phyloP scores from a whole-genome alignment of 768 basidiomycete species.

The Termitomyces sp. region DNA sequence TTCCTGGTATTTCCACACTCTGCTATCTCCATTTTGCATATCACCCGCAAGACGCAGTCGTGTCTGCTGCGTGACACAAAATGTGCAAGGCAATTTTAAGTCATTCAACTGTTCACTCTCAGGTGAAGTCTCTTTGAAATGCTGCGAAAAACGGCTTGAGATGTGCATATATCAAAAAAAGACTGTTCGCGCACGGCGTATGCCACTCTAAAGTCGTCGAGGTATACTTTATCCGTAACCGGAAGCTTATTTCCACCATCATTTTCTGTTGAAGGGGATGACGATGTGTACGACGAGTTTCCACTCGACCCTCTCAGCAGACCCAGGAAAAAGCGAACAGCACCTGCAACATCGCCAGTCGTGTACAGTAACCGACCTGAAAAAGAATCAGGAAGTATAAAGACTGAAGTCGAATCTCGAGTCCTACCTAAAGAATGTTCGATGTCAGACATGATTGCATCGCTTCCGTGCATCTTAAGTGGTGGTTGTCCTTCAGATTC shows the following conservation, averaged over 20 bases:
- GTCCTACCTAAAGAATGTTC: conserved; percentile 71
- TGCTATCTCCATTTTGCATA: conserved; percentile 32
- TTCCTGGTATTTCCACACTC: conserved; percentile 61
- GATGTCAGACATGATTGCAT: conserved; percentile 63
- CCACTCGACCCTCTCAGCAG: conserved; percentile 45
- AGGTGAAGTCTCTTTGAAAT: conserved; percentile 58
- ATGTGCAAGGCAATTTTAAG: conserved; percentile 57
- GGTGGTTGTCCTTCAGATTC: conserved; percentile 53
- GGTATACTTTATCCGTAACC: conserved; percentile 56
- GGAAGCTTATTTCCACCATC: conserved; percentile 20
- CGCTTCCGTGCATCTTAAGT: conserved; percentile 39
- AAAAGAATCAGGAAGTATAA: background rate
- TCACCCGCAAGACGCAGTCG: conserved; percentile 52
- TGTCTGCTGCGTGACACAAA: conserved; percentile 57
- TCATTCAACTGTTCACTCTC: conserved; percentile 34
- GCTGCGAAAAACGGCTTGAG: conserved; percentile 36
- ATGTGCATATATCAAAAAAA: background rate
- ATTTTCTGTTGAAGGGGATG: conserved; percentile 11
- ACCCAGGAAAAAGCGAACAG: conserved; percentile 72
- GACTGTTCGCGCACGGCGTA: conserved; percentile 52
- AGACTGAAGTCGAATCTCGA: background rate
- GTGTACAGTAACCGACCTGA: conserved; percentile 84
- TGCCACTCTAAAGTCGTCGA: conserved; percentile 89
- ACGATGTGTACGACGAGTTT: background rate
- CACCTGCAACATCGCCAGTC: conserved; percentile 74